phyloP scores from a whole-genome alignment of 2,329 filamentous ascomycete species.

The Lachnellula subtilissima region DNA sequence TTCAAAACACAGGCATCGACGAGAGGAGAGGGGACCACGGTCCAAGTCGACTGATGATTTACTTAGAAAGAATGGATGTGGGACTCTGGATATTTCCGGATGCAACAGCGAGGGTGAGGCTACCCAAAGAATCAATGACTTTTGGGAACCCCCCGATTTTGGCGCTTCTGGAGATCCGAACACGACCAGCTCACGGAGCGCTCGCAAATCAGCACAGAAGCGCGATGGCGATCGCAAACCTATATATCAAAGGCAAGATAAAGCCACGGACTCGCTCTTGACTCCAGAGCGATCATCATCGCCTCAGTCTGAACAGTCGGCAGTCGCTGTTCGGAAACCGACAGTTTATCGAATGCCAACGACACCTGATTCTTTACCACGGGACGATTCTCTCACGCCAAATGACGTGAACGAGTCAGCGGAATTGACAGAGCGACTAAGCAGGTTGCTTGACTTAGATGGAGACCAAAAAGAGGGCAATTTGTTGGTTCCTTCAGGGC shows the following conservation, averaged over 20 bases:
- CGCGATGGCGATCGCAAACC: neutral
- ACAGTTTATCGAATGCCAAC: neutral
- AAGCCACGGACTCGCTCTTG: neutral
- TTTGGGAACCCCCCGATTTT: conserved; percentile 21
- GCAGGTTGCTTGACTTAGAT: conserved; percentile 1
- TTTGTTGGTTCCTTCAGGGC: conserved; percentile 3
- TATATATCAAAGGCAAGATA: neutral
- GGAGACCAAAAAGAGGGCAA: neutral
- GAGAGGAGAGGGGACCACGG: neutral
- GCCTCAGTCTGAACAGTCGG: neutral
- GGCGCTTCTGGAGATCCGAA: neutral
- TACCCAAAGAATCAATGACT: conserved; percentile 11
- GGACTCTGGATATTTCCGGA: conserved; percentile 7
- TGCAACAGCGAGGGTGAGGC: conserved; percentile 16
- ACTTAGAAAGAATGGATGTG: conserved; percentile 1
- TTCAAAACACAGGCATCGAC: conserved; percentile 7
- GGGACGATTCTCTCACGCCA: neutral
- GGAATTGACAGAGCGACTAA: neutral
- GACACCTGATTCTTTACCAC: neutral
- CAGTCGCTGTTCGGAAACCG: neutral
- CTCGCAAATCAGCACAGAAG: neutral
- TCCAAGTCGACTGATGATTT: conserved; percentile 8
- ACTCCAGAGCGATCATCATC: neutral
- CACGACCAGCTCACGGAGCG: neutral
- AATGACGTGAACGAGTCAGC: neutral